Base-by-base conservation (phyloP, 805 yeast species). In the Deakozyma indianensis region DNA sequence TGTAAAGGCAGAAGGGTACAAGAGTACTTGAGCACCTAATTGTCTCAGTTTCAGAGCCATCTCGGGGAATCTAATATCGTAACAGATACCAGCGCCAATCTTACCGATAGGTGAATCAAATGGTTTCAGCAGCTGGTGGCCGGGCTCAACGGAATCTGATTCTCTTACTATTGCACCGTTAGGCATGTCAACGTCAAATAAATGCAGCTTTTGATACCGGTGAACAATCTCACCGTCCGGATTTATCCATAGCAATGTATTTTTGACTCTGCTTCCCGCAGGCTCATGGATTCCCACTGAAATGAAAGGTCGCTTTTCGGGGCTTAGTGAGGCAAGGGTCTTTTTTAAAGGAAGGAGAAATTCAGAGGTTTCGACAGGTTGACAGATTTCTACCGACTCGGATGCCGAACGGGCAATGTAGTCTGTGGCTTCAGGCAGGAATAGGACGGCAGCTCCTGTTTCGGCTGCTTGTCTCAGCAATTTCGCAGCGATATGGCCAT, bases 1-100 rank as follows among this genome's bases (percentile, higher is more conserved):
- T 7, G 95, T 92, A 70, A 94, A 92, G 0, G 97, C 97, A 41
- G 94, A 82, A 0, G 98, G 97, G 55, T 73, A 90, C 1, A 94
- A 75, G 51, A 90, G 59, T 20, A 94, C 73, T 50, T 85, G 74
- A 1, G 95, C 95, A 60, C 11, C 70, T 67, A 51, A 95, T 86
- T 51, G 85, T 64, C 29, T 82, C 58, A 1, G 38, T 20, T 7
- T n/a, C 11, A 32, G 18, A 32, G 94, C 80, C 45, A 85, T 64
- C 60, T 90, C 96, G 0, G 96, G 96, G 63, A 90, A 90, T 50
- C 98, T 69, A 24, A 92, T 76, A 61, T 90, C 98, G 60, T 92
- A 92, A 63, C 95, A 88, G 15, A 58, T 57, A 3, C 83, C 81
- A 50, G 75, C n/a, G 21, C 57, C 57, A 3, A 47, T 43, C 14